Evolutionary conservation across 331 rosid genomes (phyloP).

Genomic region (Acacia pycnantha): DNA sequence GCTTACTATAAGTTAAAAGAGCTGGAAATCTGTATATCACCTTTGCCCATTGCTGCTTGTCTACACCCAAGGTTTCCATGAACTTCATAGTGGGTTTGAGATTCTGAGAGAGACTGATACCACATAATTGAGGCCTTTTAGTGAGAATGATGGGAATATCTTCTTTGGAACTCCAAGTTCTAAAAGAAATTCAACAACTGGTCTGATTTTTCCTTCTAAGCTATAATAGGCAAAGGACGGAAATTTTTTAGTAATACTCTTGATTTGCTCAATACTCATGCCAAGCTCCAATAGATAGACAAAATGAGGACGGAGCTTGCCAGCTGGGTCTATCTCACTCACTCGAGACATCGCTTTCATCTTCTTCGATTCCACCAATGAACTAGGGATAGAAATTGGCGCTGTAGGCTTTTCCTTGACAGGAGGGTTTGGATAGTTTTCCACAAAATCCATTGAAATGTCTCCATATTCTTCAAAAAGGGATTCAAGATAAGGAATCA

Average conservation of each 20-base stretch:
- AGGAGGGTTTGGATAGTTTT: conserved; percentile 75
- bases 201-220: conserved; percentile 88
- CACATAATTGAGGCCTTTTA: conserved; percentile 93
- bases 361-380: conserved; percentile 50
- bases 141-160: conserved; percentile 60
- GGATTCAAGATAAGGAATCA: conserved; percentile 73
- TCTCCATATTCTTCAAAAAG: conserved; percentile 70
- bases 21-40: conserved; percentile 85
- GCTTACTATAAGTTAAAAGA: conserved; percentile 78
- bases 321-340: conserved; percentile 59
- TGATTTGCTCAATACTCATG: conserved; percentile 75
- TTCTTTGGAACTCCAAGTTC: conserved; percentile 81
- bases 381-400: conserved; percentile 35
- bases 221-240: conserved; percentile 85
- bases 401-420: conserved; percentile 47
- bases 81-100: conserved; percentile 82
- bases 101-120: conserved; percentile 81
- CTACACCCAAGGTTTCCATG: conserved; percentile 80
- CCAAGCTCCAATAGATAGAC: conserved; percentile 83
- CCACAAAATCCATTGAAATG: conserved; percentile 57
- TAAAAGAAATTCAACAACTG: conserved; percentile 87
- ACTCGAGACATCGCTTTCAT: conserved; percentile 64
- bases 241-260: conserved; percentile 54
- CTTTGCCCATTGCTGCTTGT: conserved; percentile 88
- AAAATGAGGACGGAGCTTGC: conserved; percentile 77